Percentiles rank a stretch among this genome's conserved stretches.
phyloP scores from a whole-genome alignment of 1,284 basidiomycete species.

The Volvariella volvacea region DNA sequence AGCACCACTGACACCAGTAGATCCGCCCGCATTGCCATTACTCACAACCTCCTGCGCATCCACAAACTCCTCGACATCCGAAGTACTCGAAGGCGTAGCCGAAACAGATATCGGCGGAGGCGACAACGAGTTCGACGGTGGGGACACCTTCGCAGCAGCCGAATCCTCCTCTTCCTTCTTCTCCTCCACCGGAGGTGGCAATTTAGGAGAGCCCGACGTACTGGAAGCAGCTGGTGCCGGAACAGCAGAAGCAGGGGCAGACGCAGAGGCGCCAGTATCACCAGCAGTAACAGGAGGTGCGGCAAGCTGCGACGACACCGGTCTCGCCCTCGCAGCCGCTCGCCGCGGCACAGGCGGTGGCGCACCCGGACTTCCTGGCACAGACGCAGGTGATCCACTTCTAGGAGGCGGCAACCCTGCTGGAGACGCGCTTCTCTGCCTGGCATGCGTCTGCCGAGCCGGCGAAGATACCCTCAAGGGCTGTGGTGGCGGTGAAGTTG shows the following conservation, averaged over 20 bases:
- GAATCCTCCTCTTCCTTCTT: slow-evolving; percentile 9
- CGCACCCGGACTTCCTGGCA: slow-evolving; percentile 13
- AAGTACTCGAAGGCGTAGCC: not conserved
- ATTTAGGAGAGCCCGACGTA: slow-evolving; percentile 3
- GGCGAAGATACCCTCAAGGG: slow-evolving; percentile 5
- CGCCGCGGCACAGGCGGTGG: slow-evolving; percentile 47
- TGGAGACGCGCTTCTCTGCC: not conserved
- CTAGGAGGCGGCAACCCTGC: not conserved
- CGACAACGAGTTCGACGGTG: too few species aligned
- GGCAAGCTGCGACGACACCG: slow-evolving; percentile 9
- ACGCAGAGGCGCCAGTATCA: slow-evolving; percentile 3
- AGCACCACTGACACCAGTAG: not conserved
- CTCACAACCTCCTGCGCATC: slow-evolving; percentile 1
- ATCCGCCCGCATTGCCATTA: not conserved
- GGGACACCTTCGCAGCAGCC: slow-evolving; percentile 1
- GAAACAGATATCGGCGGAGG: not conserved
- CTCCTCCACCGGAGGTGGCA: too few species aligned
- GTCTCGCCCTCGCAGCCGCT: slow-evolving; percentile 15
- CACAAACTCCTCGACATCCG: not conserved
- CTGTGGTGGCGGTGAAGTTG: slow-evolving; percentile 13
- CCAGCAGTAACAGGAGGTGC: slow-evolving; percentile 15
- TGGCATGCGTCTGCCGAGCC: slow-evolving; percentile 6
- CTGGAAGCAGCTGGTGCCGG: not conserved
- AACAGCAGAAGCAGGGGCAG: slow-evolving; percentile 1
- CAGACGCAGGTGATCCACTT: not conserved